A percentile compares a stretch with the other conserved stretches of the same genome.
Conservation (phyloP, 371 early-diverging fungal genomes). For the Saksenaea vasiformis region DNA sequence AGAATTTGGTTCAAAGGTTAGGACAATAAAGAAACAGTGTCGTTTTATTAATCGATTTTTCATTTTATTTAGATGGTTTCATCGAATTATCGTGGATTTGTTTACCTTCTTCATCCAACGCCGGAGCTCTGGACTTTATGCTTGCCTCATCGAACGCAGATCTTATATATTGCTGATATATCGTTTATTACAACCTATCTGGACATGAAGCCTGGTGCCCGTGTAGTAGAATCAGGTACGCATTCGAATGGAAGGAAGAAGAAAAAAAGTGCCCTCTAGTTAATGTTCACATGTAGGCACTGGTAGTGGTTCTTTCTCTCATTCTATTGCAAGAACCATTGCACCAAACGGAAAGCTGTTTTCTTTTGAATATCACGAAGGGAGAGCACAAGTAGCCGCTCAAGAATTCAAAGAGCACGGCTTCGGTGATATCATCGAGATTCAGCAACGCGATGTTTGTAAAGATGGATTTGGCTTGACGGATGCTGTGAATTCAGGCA, state of each 20-base stretch:
- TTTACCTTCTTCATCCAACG: slow-evolving; percentile 91
- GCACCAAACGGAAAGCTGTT: slow-evolving; percentile 86
- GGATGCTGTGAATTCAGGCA: slow-evolving; percentile 76
- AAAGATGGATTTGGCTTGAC: slow-evolving; percentile 84
- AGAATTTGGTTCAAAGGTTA: slow-evolving; percentile 79
- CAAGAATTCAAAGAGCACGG: slow-evolving; percentile 85
- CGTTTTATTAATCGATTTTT: neutral
- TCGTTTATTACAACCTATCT: slow-evolving; percentile 81
- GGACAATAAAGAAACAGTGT: neutral
- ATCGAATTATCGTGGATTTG: slow-evolving; percentile 73
- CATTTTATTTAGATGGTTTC: slow-evolving; percentile 60
- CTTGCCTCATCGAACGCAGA: slow-evolving; percentile 95
- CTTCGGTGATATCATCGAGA: slow-evolving; percentile 64
- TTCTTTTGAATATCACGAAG: slow-evolving; percentile 93
- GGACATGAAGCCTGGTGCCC: slow-evolving; percentile 83
- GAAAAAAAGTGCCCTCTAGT: neutral
- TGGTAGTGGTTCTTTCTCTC: slow-evolving; percentile 95
- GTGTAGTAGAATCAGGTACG: slow-evolving; percentile 88
- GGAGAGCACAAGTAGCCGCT: slow-evolving; percentile 70
- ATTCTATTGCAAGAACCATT: slow-evolving; percentile 87
- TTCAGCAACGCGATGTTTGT: slow-evolving; percentile 87
- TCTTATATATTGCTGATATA: slow-evolving; percentile 92
- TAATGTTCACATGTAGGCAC: slow-evolving; percentile 61
- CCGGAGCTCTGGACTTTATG: slow-evolving; percentile 95
- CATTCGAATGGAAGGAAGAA: too few species aligned